These are phyloP conservation scores for Canna indica DNA, from an alignment of 176 grass and related monocot species.

Conservation along the genomic window DNA sequence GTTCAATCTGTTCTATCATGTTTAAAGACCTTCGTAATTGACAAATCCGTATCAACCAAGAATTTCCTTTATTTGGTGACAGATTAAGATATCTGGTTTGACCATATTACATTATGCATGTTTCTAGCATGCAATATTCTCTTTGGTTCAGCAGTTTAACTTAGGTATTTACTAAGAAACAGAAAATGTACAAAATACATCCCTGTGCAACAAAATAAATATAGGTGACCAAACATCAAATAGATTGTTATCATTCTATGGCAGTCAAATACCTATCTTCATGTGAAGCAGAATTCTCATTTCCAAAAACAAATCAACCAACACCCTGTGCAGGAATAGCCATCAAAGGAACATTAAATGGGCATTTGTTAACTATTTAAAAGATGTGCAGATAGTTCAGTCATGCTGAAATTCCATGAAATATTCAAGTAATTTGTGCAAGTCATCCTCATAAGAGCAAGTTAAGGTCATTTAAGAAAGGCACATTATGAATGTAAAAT, in stretches of 20 bases:
- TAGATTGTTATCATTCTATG: neutral
- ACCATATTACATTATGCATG: neutral
- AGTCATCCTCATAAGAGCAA: neutral
- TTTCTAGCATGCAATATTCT: neutral
- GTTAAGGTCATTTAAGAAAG: neutral
- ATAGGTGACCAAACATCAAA: neutral
- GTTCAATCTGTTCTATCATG: neutral
- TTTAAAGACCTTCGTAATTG: neutral
- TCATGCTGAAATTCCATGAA: neutral
- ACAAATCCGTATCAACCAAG: neutral
- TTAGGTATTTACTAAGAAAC: neutral
- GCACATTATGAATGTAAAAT: too few species aligned
- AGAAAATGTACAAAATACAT: neutral
- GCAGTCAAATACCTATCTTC: conserved; percentile 69
- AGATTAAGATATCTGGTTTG: neutral
- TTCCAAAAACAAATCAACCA: conserved; percentile 88
- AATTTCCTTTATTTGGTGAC: neutral
- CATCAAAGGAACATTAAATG: neutral
- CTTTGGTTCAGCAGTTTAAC: neutral
- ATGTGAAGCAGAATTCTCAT: conserved; percentile 59
- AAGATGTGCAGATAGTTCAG: neutral
- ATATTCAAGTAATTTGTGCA: neutral
- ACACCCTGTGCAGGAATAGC: conserved; percentile 44
- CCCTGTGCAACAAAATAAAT: neutral
- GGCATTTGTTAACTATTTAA: neutral